Evolutionary conservation across 1,284 basidiomycete genomes (phyloP).

Genomic region (Cutaneotrichosporon sp.): DNA sequence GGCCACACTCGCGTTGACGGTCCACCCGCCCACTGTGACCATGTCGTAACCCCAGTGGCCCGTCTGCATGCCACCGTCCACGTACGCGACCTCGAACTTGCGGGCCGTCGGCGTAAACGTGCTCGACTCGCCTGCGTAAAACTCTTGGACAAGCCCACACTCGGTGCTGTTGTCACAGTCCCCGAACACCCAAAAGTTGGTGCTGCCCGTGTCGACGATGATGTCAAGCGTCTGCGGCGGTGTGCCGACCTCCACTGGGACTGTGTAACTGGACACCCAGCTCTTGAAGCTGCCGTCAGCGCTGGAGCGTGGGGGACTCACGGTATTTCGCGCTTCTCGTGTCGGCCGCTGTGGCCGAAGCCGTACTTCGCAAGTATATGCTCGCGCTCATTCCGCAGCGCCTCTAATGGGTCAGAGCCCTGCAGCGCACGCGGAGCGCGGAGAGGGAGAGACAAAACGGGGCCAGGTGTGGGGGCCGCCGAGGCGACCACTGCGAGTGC

Average conservation of each 20-base stretch:
- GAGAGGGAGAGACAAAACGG: too few species aligned
- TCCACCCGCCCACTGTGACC: background rate
- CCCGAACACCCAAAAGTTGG: conserved; percentile 57
- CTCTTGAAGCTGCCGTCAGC: conserved; percentile 37
- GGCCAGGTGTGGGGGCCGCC: too few species aligned
- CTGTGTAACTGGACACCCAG: conserved; percentile 42
- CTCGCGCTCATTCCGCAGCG: too few species aligned
- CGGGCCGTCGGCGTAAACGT: conserved; percentile 36
- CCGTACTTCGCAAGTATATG: too few species aligned
- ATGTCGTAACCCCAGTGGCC: background rate
- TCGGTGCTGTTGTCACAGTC: conserved; percentile 22
- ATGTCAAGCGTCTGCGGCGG: conserved; percentile 59
- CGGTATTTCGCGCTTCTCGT: too few species aligned
- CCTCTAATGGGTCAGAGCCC: too few species aligned
- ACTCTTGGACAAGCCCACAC: conserved; percentile 22
- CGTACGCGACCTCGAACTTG: background rate
- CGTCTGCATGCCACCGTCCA: background rate
- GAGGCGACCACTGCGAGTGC: too few species aligned
- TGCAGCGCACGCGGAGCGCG: too few species aligned
- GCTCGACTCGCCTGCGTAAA: conserved; percentile 16
- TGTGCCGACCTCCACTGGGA: conserved; percentile 39
- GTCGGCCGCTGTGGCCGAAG: too few species aligned
- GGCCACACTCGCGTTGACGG: background rate
- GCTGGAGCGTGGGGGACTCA: too few species aligned
- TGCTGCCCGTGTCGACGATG: conserved; percentile 62